Evolutionary conservation across 2,329 filamentous ascomycete species (phyloP).

Genomic region (Celoporthe dispersa): DNA sequence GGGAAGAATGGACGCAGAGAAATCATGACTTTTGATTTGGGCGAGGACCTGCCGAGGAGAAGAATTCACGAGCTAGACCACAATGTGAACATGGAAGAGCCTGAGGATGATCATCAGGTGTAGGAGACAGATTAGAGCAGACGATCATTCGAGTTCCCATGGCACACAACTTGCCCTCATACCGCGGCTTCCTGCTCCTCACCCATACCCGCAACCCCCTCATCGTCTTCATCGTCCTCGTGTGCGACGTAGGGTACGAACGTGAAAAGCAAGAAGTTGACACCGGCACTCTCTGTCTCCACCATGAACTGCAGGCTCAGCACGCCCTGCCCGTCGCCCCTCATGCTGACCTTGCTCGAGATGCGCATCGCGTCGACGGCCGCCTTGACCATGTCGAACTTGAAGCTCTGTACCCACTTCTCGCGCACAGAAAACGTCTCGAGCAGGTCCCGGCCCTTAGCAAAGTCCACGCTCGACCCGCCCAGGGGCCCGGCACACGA

Average conservation of each 20-base stretch:
- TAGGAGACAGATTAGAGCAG: neutral
- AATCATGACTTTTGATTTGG: neutral
- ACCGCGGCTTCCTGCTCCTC: constrained; percentile 37
- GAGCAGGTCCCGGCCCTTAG: constrained; percentile 67
- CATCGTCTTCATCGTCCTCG: constrained; percentile 58
- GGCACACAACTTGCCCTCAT: constrained; percentile 1
- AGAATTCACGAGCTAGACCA: neutral
- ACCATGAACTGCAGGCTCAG: constrained; percentile 97
- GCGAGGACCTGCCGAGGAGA: neutral
- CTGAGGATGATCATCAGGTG: neutral
- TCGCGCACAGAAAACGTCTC: constrained; percentile 73
- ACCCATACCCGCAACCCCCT: constrained; percentile 46
- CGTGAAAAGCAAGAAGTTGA: constrained; percentile 81
- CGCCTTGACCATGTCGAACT: constrained; percentile 83
- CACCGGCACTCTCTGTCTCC: constrained; percentile 72
- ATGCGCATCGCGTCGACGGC: constrained; percentile 91
- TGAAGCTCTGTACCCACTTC: constrained; percentile 74
- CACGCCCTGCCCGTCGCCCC: constrained; percentile 87
- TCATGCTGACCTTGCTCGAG: constrained; percentile 88
- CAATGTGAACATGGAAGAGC: neutral
- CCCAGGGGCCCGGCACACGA: constrained; percentile 65
- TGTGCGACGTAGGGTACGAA: constrained; percentile 74
- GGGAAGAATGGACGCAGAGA: neutral
- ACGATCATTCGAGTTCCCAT: neutral
- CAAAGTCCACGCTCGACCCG: constrained; percentile 69